Base-by-base conservation (phyloP, 768 basidiomycete species). In the Trametes cubensis region DNA sequence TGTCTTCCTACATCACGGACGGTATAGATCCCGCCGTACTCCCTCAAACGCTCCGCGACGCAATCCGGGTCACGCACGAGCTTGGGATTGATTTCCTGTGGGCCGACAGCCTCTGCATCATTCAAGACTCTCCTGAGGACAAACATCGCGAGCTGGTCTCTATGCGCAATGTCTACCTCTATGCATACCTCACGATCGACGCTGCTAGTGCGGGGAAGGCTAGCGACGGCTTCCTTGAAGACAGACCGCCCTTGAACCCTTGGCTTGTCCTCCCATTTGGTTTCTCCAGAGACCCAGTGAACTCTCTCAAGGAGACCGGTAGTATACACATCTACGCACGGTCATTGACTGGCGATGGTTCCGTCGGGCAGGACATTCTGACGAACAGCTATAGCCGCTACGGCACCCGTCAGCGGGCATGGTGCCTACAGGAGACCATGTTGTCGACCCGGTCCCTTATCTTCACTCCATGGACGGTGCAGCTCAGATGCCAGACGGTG, bases 91-190 rank as follows among this genome's bases (percentile, higher is more conserved):
- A 23, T 3, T 59, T n/a, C 30, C 47, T 59, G 14, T 59, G 58
- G 58, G 48, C 34, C 4, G 58, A 59, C 39, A 47, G 28, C 34
- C 26, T 59, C 6, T 59, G 58, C 48, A 59, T 59, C 38, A 41
- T 59, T 6, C 58, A 59, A 18, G 58, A 59, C 25, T 40, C 38
- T 2, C 14, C 20, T 8, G 48, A 38, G 23, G 58, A 59, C 58
- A 34, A 34, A 21, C 34, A 20, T 28, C 50, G 34, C 1, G 50
- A 51, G 50, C 17, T 51, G 6, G 50, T 17, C 18, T 21, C 18
- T 1, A 51, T 51, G 50, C 50, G 34, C 34, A 18, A 38, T 21
- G 38, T 57, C 5, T 57, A 57, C 46, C 30, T 44, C 41, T 8
- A 57, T 11, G 55, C 55, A 10, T 15, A 21, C 23, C 20, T 57